Evolutionary conservation across 495 filamentous ascomycete species (phyloP).

Genomic region (Copromyces sp.): DNA sequence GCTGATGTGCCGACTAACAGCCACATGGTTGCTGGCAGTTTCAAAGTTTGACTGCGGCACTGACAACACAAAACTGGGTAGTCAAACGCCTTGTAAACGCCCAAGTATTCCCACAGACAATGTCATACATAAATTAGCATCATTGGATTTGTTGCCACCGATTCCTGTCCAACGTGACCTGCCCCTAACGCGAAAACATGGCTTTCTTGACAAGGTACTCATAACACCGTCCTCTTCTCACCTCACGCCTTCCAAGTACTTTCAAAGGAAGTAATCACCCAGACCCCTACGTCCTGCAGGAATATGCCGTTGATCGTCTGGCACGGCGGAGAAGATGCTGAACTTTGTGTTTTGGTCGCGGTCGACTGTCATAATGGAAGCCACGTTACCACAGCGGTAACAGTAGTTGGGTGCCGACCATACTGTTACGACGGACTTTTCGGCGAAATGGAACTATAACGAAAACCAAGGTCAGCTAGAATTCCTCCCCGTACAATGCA

Average conservation of each 20-base stretch:
- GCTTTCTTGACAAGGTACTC: neutral
- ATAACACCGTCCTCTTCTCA: neutral
- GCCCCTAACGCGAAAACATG: neutral
- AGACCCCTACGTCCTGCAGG: conserved; percentile 71
- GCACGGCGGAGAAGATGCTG: conserved; percentile 89
- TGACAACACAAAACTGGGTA: neutral
- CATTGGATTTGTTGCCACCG: neutral
- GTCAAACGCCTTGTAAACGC: neutral
- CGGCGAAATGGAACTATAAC: conserved; percentile 74
- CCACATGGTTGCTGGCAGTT: neutral
- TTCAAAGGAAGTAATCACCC: conserved; percentile 90
- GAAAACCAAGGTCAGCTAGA: neutral
- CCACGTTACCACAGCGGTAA: conserved; percentile 95
- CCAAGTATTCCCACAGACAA: neutral
- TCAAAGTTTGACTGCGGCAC: neutral
- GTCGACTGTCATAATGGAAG: conserved; percentile 89
- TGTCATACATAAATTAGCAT: neutral
- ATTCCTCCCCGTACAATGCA: neutral
- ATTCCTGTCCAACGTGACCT: neutral
- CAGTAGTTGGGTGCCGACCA: conserved; percentile 99
- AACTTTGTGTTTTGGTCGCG: conserved; percentile 79
- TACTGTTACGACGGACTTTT: conserved; percentile 97
- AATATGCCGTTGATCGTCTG: conserved; percentile 81
- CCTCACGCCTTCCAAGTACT: neutral
- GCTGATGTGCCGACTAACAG: neutral